Evolutionary conservation across 805 yeast genomes (phyloP), one percentile per base, ranked within the genome.

Genomic region (Saturnispora serradocipensis): DNA sequence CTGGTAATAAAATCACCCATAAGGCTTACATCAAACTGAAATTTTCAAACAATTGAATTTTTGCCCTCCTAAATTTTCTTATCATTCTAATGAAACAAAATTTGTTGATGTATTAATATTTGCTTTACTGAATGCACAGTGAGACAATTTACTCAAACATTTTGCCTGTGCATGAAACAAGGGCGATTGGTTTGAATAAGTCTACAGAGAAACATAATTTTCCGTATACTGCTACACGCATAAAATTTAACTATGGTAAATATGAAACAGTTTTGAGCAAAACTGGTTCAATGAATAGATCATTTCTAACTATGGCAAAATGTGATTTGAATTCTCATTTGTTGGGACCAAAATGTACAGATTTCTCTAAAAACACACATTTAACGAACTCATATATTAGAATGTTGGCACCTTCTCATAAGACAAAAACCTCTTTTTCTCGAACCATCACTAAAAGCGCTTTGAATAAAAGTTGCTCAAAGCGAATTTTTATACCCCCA

Each of bases 1-100:
- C 56, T 3, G 53, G 62, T 0, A 68, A 65, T 25, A 69, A 68
- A 53, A 62, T 67, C 32, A 58, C 64, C 9, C 72, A 68, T 52
- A 53, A 63, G 35, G 62, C 68, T 3, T 66, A 56, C 35, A 59
- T 67, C 25, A 63, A 61, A 43, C 55, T 59, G 43, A 54, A 54
- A 34, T 16, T 64, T 40, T 5, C 30, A 9, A 35, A 30, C 18
- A 27, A 16, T 15, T n/a, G 28, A 28, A 27, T 9, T n/a, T 30
- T 44, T 44, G 20, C 25, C 39, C 46, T 18, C 30, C 18, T n/a
- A 13, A 44, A 30, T 5, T 18, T 27, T 20, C 34, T 18, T 38
- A 44, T 30, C 28, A 30, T 30, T 30, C n/a, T 46, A 25, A 36
- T 27, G 9, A 43, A 27, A 28, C 27, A 34, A 7, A 24, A 13